A percentile compares a stretch with the other conserved stretches of the same genome.
Evolutionary conservation across 129 eudicot species (phyloP).

Genomic region (Kitagawia praeruptora): DNA sequence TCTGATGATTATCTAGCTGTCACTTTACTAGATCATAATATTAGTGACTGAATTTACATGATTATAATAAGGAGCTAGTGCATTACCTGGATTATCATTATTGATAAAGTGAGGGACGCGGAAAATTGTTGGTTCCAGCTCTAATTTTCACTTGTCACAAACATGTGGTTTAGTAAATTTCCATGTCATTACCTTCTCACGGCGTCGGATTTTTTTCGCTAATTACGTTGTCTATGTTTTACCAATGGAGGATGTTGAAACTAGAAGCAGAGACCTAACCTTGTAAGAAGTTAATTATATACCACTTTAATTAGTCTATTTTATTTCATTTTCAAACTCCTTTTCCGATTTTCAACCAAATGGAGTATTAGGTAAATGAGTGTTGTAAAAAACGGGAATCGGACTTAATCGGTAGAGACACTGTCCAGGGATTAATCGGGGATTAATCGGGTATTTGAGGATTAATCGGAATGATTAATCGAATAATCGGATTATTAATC

Average conservation of each 20-base stretch:
- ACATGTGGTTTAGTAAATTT: not conserved
- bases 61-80: not conserved
- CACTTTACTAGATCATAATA: not conserved
- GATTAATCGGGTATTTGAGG: no score
- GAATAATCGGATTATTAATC: no score
- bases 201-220: not conserved
- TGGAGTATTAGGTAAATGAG: not conserved
- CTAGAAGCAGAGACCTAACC: not conserved
- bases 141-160: not conserved
- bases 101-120: not conserved
- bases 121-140: constrained; percentile 4
- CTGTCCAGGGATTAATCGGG: no score
- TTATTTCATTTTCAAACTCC: not conserved
- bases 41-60: not conserved
- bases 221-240: not conserved
- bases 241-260: not conserved
- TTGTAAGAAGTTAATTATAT: not conserved
- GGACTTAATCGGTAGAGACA: no score
- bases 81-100: not conserved
- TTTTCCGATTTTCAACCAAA: no score
- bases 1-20: not conserved
- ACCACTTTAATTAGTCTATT: not conserved
- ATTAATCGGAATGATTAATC: no score
- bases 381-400: no score
- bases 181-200: not conserved